Conservation (phyloP, 495 filamentous ascomycete genomes). For the Penicillium antarcticum region DNA sequence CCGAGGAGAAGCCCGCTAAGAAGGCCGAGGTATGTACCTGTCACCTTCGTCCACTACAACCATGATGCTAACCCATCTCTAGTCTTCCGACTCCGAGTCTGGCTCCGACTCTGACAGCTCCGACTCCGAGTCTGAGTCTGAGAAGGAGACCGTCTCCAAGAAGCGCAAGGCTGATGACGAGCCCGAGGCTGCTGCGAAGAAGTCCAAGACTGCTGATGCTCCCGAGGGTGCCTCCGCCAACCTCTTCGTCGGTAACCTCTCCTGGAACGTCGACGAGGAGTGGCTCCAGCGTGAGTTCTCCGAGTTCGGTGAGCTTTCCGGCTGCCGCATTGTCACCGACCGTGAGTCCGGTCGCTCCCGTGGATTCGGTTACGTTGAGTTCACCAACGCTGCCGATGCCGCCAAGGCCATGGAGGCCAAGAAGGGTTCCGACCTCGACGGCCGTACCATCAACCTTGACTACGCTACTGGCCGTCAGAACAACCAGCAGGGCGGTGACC, state of each 20-base stretch:
- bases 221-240: conserved; percentile 62
- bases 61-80: not conserved
- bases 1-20: conserved; percentile 26
- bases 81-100: conserved; percentile 30
- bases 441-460: conserved; percentile 85
- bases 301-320: conserved; percentile 71
- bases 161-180: conserved; percentile 87
- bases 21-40: conserved; percentile 37
- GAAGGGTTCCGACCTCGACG: conserved; percentile 78
- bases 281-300: conserved; percentile 85
- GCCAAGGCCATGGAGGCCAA: conserved; percentile 75
- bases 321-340: conserved; percentile 80
- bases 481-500: conserved; percentile 50
- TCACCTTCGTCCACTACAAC: not conserved
- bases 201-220: conserved; percentile 72
- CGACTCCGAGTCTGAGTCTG: conserved; percentile 51
- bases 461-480: conserved; percentile 67
- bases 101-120: conserved; percentile 31
- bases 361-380: conserved; percentile 98
- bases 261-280: conserved; percentile 93
- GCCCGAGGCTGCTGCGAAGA: conserved; percentile 66
- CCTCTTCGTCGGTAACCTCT: conserved; percentile 91
- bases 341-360: conserved; percentile 78
- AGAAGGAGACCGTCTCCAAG: conserved; percentile 56
- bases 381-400: conserved; percentile 62